Conservation (phyloP, 345 rosid genomes). For the Sisymbrium altissimum region DNA sequence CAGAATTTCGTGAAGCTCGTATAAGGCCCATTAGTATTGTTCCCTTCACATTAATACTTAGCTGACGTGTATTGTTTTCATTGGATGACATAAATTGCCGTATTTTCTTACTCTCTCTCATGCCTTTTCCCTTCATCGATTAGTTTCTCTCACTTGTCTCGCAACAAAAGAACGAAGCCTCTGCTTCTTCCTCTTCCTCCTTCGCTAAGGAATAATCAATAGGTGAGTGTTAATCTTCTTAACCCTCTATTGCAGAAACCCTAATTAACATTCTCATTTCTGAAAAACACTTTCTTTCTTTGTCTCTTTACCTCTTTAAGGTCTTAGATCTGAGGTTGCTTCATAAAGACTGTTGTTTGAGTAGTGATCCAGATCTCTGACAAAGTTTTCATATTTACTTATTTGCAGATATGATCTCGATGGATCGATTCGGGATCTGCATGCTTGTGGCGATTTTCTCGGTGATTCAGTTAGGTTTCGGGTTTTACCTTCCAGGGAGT, state of each 20-base stretch:
- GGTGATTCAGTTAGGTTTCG: conserved; percentile 43
- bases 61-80: too few relatives aligned
- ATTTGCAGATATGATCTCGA: conserved; percentile 27
- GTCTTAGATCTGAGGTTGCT: conserved; percentile 18
- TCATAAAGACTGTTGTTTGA: too few relatives aligned
- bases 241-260: neutral
- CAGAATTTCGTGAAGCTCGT: too few relatives aligned
- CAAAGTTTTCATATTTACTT: neutral
- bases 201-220: neutral
- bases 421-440: conserved; percentile 50
- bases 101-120: too few relatives aligned
- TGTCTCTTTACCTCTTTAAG: neutral
- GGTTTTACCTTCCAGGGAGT: conserved; percentile 80
- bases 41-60: too few relatives aligned
- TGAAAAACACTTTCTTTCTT: neutral
- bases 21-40: neutral
- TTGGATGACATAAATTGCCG: too few relatives aligned
- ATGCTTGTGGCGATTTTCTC: conserved; percentile 33
- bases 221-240: neutral
- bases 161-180: too few relatives aligned
- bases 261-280: neutral
- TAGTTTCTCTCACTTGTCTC: too few relatives aligned
- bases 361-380: conserved; percentile 20
- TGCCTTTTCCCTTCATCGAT: too few relatives aligned
- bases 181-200: neutral